Evolutionary conservation across 805 yeast genomes (phyloP), one percentile per base, ranked within the genome.

Genomic region (Priceomyces carsonii): DNA sequence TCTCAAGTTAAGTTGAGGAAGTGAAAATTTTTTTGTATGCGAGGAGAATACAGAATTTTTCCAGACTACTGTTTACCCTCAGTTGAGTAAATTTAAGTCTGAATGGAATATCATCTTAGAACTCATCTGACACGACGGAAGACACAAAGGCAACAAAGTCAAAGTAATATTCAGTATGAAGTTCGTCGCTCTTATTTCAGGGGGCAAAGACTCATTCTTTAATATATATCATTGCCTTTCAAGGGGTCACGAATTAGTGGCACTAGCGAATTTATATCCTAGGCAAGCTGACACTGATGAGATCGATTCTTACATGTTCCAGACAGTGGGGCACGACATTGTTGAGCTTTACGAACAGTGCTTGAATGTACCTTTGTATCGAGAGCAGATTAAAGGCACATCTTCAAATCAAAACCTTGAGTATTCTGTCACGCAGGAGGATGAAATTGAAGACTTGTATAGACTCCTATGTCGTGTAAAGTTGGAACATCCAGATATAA

Each of bases 161-260:
- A 23, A 23, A 10, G 14, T 7, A 23, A 12, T 7, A 18, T 13
- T 6, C n/a, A 13, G 14, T 13, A 91, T 93, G 99, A 89, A 88
- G 58, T 86, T 90, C 53, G 85, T 89, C 21, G 99, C 95, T 0
- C 69, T 93, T 15, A 80, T 93, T 0, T 86, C 96, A 1, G 99
- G 99, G 4, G 99, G 99, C 0, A 93, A 93, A 53, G 99, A 93
- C 58, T 90, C 97, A 6, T 88, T 90, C 63, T 93, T 75, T 59
- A 93, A 90, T 54, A 79, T 91, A 10, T 63, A 88, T 24, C 95
- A 93, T 55, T 88, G 98, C 51, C 55, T 85, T n/a, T 71, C 75
- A 3, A 79, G 85, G 34, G 95, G 95, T 9, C 99, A 93, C 62
- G 85, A 86, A 48, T 65, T 93, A 5, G 77, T 77, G 0, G 96